Evolutionary conservation across 768 basidiomycete genomes (phyloP), one percentile per base, ranked within the genome.

Genomic region (Boletellus sp.): DNA sequence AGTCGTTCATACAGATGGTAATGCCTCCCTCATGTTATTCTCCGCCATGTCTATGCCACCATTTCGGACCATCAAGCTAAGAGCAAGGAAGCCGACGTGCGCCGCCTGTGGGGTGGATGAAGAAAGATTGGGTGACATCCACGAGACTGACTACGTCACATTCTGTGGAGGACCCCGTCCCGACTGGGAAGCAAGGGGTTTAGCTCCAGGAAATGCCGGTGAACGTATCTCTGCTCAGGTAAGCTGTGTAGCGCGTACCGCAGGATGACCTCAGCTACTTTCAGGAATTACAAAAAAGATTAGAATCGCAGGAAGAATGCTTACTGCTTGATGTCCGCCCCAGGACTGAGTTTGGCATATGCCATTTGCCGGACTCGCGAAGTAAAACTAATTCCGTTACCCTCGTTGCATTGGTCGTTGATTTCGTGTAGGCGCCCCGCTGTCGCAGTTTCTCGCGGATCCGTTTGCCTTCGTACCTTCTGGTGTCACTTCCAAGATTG

Each of bases 61-160:
- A 0, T 94, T 96, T 65, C 80, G 94, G 5, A 85, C 73, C 36
- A 79, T 97, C 69, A 92, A 86, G 57, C 73, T 96, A n/a, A 81
- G 94, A 34, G 67, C 76, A 4, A 80, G 82, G 35, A 84, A 87
- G 45, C 67, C 78, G 1, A 77, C 78, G 6, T 99, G 95, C 68
- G 68, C 78, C 7, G 84, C 87, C 0, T 99, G 95, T 63, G 88
- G 87, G 6, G 60, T 53, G 3, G 71, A 73, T n/a, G 75, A 69
- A 13, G 59, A 74, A 54, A 74, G 58, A 22, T 47, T 74, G 7
- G 75, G 73, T 15, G 56, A 69, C 40, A 78, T 89, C 19, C 74
- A 76, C 6, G 72, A 77, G 15, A 78, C 74, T 8, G 91, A 93
- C 56, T 96, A 96, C 66, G 79, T 93, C 24, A 79, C 85, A 49